Evolutionary conservation across 2,329 filamentous ascomycete genomes (phyloP).

Genomic region (Fusarium neocosmosporiellum): DNA sequence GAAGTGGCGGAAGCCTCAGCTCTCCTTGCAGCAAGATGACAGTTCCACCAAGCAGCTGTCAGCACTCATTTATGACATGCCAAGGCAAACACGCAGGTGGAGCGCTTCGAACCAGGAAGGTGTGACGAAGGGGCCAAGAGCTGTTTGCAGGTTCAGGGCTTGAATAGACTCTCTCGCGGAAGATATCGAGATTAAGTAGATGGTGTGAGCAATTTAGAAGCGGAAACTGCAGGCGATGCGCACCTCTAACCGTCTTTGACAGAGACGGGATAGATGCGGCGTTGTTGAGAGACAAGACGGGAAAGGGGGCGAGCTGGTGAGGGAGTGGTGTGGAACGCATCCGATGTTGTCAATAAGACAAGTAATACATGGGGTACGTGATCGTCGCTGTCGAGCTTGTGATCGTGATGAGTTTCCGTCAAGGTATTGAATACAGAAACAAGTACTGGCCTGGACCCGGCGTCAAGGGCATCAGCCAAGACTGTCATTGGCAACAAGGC

Average conservation of each 20-base stretch:
- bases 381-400: neutral
- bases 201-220: conserved; percentile 1
- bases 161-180: neutral
- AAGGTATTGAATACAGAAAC: neutral
- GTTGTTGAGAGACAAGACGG: neutral
- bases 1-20: neutral
- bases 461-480: neutral
- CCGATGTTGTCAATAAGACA: neutral
- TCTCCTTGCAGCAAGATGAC: neutral
- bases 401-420: neutral
- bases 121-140: neutral
- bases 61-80: neutral
- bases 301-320: neutral
- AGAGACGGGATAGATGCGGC: neutral
- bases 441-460: neutral
- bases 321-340: neutral
- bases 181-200: neutral
- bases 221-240: neutral
- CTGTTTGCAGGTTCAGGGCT: neutral
- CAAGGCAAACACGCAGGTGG: neutral
- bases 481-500: neutral
- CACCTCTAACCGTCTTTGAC: neutral
- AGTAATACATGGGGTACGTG: neutral
- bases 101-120: neutral
- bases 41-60: neutral